phyloP scores from a whole-genome alignment of 352 stramenopile genomes.

The Globisporangium iwayamae region DNA sequence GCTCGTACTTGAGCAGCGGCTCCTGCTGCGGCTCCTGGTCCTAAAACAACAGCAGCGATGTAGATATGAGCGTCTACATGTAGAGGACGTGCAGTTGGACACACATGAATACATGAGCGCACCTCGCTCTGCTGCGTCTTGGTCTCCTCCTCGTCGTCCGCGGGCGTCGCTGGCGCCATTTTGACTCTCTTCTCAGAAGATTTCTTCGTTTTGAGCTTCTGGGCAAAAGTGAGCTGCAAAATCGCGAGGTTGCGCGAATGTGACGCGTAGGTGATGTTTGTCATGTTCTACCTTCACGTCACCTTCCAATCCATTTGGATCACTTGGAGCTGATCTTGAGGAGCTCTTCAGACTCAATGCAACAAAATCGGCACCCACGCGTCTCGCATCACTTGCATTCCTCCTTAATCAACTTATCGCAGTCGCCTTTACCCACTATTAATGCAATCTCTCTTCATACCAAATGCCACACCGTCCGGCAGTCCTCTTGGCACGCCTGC shows the following conservation, averaged over 20 bases:
- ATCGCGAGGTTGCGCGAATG: slow-evolving; percentile 5
- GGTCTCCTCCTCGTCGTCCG: slow-evolving; percentile 12
- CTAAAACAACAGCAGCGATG: neutral
- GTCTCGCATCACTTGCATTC: too few species aligned
- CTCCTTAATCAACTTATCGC: too few species aligned
- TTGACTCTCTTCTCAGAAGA: slow-evolving; percentile 4
- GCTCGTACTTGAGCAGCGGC: slow-evolving; percentile 85
- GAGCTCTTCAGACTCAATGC: neutral
- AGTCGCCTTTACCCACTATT: too few species aligned
- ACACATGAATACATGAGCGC: neutral
- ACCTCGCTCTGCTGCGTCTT: slow-evolving; percentile 9
- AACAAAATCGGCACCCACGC: too few species aligned
- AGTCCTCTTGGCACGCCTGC: too few species aligned
- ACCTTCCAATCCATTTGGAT: neutral
- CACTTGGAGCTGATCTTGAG: neutral
- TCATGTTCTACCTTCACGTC: neutral
- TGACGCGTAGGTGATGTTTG: neutral
- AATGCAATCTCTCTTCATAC: too few species aligned
- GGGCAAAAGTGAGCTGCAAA: slow-evolving; percentile 8
- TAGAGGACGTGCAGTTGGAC: neutral
- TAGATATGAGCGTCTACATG: neutral
- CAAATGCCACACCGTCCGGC: too few species aligned
- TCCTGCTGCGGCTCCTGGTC: slow-evolving; percentile 32
- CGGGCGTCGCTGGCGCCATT: slow-evolving; percentile 8
- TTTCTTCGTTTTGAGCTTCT: neutral